A percentile compares a stretch with the other conserved stretches of the same genome.
These are phyloP conservation scores for Fusarium nurragi DNA, from an alignment of 2,329 filamentous ascomycete species.

Conservation along the genomic window DNA sequence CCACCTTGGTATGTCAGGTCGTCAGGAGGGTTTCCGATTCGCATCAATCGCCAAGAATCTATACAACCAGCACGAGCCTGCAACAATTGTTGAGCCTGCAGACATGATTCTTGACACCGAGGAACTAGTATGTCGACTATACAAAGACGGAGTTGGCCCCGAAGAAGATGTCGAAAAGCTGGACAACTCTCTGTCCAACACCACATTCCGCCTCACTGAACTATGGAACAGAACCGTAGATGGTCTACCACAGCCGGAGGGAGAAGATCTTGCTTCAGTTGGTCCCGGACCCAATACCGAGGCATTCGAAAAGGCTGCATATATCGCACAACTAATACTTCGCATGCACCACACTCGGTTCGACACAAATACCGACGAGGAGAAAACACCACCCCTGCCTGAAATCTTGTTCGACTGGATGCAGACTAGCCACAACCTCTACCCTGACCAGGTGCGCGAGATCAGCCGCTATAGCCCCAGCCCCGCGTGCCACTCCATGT, in stretches of 20 bases:
- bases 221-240: constrained; percentile 67
- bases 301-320: constrained; percentile 78
- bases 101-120: constrained; percentile 81
- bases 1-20: constrained; percentile 53
- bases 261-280: constrained; percentile 68
- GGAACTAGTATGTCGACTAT: constrained; percentile 71
- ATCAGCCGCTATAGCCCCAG: constrained; percentile 73
- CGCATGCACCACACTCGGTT: constrained; percentile 76
- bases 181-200: constrained; percentile 64
- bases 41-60: constrained; percentile 77
- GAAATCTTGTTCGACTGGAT: constrained; percentile 87
- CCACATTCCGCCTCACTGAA: constrained; percentile 60
- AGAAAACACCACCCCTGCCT: constrained; percentile 68
- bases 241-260: constrained; percentile 58
- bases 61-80: constrained; percentile 64
- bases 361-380: constrained; percentile 50
- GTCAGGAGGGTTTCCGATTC: constrained; percentile 70
- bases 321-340: constrained; percentile 79
- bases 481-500: constrained; percentile 78
- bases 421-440: constrained; percentile 76
- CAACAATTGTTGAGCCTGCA: constrained; percentile 73
- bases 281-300: constrained; percentile 70
- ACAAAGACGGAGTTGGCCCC: constrained; percentile 67
- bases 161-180: constrained; percentile 66
- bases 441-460: constrained; percentile 71